A percentile compares a stretch with the other conserved stretches of the same genome.
Conservation (phyloP, 1,284 basidiomycete genomes). For the Cutaneotrichosporon sp. region DNA sequence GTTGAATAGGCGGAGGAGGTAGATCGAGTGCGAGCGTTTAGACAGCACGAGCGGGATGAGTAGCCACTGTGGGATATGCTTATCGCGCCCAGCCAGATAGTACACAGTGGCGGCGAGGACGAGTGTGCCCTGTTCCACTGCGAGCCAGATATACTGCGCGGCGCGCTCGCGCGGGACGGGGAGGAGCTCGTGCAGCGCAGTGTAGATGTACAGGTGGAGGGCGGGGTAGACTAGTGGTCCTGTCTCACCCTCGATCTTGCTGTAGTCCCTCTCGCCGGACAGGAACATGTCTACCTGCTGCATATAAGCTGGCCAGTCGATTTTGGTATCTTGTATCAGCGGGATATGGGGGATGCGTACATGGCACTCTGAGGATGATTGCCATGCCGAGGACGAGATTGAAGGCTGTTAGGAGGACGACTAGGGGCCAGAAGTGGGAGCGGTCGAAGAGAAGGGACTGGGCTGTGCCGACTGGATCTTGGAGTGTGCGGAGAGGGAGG, state of each 20-base stretch:
- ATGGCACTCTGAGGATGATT: conserved; percentile 74
- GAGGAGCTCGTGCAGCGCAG: conserved; percentile 63
- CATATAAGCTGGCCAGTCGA: conserved; percentile 66
- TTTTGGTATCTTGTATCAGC: conserved; percentile 80
- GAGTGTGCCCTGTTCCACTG: conserved; percentile 68
- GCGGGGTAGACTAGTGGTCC: conserved; percentile 96
- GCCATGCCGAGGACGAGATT: conserved; percentile 73
- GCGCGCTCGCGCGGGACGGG: conserved; percentile 58
- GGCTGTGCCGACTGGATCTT: conserved; percentile 1
- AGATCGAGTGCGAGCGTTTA: conserved; percentile 93
- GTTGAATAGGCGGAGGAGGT: conserved; percentile 88
- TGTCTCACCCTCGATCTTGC: conserved; percentile 81
- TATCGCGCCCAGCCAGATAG: conserved; percentile 54
- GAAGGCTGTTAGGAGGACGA: conserved; percentile 63
- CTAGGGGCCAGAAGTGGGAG: conserved; percentile 65
- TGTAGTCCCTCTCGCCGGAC: conserved; percentile 81
- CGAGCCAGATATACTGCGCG: conserved; percentile 76
- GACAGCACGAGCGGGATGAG: conserved; percentile 76
- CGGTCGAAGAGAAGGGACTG: conserved; percentile 59
- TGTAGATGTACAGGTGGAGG: conserved; percentile 83
- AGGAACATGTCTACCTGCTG: conserved; percentile 77
- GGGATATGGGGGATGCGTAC: conserved; percentile 57
- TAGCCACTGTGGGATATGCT: conserved; percentile 69
- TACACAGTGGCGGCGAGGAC: conserved; percentile 69
- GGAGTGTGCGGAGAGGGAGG: background rate